A percentile compares a stretch with the other conserved stretches of the same genome.
phyloP scores from a whole-genome alignment of 164 flowering plant genomes.

The Platanus orientalis region DNA sequence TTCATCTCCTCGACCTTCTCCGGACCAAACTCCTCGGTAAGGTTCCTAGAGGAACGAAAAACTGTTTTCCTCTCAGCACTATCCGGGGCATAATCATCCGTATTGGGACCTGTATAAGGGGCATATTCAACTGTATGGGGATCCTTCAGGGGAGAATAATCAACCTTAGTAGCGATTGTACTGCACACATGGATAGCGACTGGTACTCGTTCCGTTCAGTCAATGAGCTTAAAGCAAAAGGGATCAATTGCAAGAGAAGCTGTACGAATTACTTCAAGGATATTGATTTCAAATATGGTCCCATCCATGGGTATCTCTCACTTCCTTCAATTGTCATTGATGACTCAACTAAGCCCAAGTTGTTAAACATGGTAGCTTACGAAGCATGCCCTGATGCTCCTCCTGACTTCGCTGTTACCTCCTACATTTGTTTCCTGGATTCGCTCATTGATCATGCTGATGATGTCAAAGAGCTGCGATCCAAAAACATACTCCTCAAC shows the following conservation, averaged over 20 bases:
- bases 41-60: too few relatives aligned
- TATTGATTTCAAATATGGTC: neutral
- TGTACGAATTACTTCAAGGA: neutral
- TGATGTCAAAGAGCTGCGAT: too few relatives aligned
- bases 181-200: too few relatives aligned
- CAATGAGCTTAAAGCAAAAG: slow-evolving; percentile 15
- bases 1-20: slow-evolving; percentile 9
- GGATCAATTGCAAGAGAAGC: slow-evolving; percentile 15
- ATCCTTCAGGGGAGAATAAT: too few relatives aligned
- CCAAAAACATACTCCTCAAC: too few relatives aligned
- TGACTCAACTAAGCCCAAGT: slow-evolving; percentile 3
- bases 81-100: too few relatives aligned
- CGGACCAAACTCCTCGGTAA: neutral
- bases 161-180: neutral
- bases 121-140: too few relatives aligned
- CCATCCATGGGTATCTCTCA: neutral
- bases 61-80: too few relatives aligned
- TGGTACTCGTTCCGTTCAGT: slow-evolving; percentile 8
- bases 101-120: too few relatives aligned
- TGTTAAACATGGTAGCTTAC: slow-evolving; percentile 15
- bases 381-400: slow-evolving; percentile 5
- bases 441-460: too few relatives aligned
- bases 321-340: slow-evolving; percentile 12
- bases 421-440: neutral
- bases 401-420: neutral